Conservation (phyloP, 331 rosid genomes). For the Pyracantha coccinea region DNA sequence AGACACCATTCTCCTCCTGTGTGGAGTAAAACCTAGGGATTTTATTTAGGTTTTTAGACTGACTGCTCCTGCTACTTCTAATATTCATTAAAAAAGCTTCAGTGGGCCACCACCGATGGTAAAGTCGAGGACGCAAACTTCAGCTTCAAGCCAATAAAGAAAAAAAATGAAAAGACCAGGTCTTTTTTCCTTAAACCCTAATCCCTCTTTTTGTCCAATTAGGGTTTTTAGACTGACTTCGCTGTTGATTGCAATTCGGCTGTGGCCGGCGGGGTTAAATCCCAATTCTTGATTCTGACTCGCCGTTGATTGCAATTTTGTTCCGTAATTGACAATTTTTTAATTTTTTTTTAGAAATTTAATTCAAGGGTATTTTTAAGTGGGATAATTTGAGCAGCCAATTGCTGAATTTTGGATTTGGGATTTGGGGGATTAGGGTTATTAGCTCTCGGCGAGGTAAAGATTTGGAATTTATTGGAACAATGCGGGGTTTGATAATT, state of each 20-base stretch:
- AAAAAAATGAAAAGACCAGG: background rate
- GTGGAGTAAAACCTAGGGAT: background rate
- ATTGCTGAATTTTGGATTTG: background rate
- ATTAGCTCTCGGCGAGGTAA: background rate
- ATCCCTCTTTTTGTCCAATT: background rate
- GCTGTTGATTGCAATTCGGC: background rate
- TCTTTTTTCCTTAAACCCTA: slow-evolving; percentile 10
- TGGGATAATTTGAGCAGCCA: background rate
- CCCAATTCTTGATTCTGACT: background rate
- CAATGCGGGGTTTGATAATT: background rate
- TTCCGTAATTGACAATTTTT: background rate
- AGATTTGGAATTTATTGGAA: background rate
- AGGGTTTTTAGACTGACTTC: background rate
- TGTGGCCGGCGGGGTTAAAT: background rate
- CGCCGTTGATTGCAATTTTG: background rate
- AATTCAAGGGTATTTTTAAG: too few relatives aligned
- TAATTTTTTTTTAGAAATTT: too few relatives aligned
- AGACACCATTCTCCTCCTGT: background rate
- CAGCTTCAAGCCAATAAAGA: background rate
- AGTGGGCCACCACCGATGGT: background rate
- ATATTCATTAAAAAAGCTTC: background rate
- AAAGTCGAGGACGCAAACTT: background rate
- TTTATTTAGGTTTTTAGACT: background rate
- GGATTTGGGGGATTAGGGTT: background rate
- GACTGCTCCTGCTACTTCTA: background rate